Conservation (phyloP, 139 green algal species). For the Micromonas pusilla region DNA sequence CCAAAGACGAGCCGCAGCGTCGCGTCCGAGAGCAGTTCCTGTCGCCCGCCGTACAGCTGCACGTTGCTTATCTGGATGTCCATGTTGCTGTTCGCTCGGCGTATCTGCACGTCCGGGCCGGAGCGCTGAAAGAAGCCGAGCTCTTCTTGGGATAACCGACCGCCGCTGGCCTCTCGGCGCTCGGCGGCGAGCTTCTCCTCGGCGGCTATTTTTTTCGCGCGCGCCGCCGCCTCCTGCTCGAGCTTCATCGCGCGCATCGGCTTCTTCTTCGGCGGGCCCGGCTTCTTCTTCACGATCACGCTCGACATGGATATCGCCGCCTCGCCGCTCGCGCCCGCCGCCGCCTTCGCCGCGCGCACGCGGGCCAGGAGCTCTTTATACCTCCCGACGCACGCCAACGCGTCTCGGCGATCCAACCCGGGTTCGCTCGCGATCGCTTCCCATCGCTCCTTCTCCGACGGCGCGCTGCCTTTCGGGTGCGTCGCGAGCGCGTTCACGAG, state of each 20-base stretch:
- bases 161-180: constrained; percentile 21
- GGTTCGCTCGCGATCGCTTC: not conserved
- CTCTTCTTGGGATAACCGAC: constrained; percentile 13
- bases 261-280: not conserved
- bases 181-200: not conserved
- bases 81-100: constrained; percentile 31
- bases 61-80: constrained; percentile 35
- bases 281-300: not conserved
- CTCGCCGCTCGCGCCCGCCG: not conserved
- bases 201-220: constrained; percentile 3
- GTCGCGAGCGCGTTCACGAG: not conserved
- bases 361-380: not conserved
- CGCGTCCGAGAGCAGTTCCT: constrained; percentile 27
- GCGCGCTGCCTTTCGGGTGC: not conserved
- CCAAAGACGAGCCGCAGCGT: constrained; percentile 26
- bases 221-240: constrained; percentile 20
- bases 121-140: constrained; percentile 33
- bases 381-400: constrained; percentile 8
- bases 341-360: not conserved
- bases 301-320: not conserved
- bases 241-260: constrained; percentile 3
- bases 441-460: not conserved
- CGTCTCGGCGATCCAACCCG: not conserved
- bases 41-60: constrained; percentile 22
- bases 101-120: constrained; percentile 24